Base-by-base conservation (phyloP, 2,329 filamentous ascomycete species). In the Fusarium setosum region DNA sequence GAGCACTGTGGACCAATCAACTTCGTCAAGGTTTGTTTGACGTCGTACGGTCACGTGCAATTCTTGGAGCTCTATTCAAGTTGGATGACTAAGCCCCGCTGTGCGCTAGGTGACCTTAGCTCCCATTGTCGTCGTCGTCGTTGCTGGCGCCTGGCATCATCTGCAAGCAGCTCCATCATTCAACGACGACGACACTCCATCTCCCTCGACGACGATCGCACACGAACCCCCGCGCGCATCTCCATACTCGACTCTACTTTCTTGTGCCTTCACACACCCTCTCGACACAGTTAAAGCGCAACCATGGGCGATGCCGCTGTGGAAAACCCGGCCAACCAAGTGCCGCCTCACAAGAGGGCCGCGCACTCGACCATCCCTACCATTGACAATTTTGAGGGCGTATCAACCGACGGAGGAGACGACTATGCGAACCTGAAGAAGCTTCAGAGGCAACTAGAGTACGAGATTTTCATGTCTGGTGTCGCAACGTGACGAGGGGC, bases 341-440 rank as follows among this genome's bases (percentile, higher is more conserved):
- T 90, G 79, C 86, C 89, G 76, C 90, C 91, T 78, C 91, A 94
- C 82, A 94, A 92, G 84, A 96, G 93, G 84, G 84, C 90, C 75
- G 86, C 89, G 73, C 88, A 90, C 50, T 92, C 90, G 65, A 90
- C 91, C 74, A 96, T 97, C 81, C 92, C 93, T 37, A 95, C 92
- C 79, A 91, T 97, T 80, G 94, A 97, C 77, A 90, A 91, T 71
- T 89, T 97, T 67, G 95, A 97, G 80, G 94, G 93, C 61, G 84
- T 94, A 63, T 87, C 89, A 15, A 88, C 88, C 56, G 94, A 97
- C 74, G 90, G 90, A 48, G 92, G 89, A 68, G 95, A 98, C 79
- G 95, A 98, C 78, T 99, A 99, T 80, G 93, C 92, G 51, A 94
- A 91, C 37, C 86, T 98, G 80, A 99, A 99, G 86, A 96, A 96